These are phyloP conservation scores for Pseudonectria buxi DNA, from an alignment of 2,329 filamentous ascomycete genomes.

Conservation along the genomic window DNA sequence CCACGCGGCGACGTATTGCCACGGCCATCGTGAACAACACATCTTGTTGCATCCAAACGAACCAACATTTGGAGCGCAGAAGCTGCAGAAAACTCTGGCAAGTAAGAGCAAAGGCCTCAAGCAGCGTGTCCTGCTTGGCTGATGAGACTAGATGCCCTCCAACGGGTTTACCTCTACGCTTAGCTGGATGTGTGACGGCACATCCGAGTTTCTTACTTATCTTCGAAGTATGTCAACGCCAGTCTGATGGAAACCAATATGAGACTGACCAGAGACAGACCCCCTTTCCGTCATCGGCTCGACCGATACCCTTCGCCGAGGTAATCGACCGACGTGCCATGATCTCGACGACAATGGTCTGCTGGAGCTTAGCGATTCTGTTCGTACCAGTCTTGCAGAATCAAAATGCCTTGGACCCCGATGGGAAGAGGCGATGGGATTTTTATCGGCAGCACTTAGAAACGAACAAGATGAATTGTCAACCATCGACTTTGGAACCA, in stretches of 20 bases:
- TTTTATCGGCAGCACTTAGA: constrained; percentile 32
- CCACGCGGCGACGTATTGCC: neutral
- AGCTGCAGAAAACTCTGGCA: too few relatives aligned
- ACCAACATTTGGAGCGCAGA: too few relatives aligned
- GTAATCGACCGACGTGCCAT: constrained; percentile 1
- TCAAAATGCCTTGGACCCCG: constrained; percentile 26
- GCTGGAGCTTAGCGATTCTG: constrained; percentile 36
- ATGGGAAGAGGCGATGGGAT: constrained; percentile 30
- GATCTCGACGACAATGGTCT: constrained; percentile 13
- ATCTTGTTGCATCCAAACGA: too few relatives aligned
- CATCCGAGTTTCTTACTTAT: constrained; percentile 11
- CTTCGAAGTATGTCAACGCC: constrained; percentile 12
- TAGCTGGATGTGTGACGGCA: constrained; percentile 9
- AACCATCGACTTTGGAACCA: constrained; percentile 31
- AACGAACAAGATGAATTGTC: constrained; percentile 31
- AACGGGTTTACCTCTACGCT: constrained; percentile 7
- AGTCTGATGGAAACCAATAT: neutral
- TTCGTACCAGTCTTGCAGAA: constrained; percentile 30
- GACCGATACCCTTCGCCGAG: constrained; percentile 1
- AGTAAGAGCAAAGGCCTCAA: constrained; percentile 6
- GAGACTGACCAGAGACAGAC: constrained; percentile 13
- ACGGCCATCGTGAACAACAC: too few relatives aligned
- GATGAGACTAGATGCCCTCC: constrained; percentile 8
- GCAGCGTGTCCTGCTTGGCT: constrained; percentile 1
- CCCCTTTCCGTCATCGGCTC: constrained; percentile 9